Base-by-base conservation (phyloP, 805 yeast genomes). In the Schizosaccharomyces pombe region DNA sequence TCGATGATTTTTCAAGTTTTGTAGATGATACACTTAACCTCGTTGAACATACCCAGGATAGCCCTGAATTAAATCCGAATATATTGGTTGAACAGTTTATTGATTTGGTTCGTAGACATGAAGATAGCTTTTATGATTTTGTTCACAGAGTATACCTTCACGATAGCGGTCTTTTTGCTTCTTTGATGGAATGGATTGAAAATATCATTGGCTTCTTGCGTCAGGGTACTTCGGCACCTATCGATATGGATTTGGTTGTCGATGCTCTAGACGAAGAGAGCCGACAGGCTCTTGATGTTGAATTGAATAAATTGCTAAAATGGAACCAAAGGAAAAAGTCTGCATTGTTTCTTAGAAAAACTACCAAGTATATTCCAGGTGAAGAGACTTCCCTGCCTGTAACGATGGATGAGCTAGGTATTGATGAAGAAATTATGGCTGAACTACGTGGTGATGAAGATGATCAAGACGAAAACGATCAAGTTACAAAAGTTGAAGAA, bases 141-240 rank as follows among this genome's bases (percentile, higher is more conserved):
- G 72, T 89, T 56, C 89, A 85, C 62, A 79, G 82, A 54, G 75
- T 86, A n/a, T 86, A 87, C 64, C 57, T 72, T n/a, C 77, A 82
- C 58, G 97, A 89, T 62, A 75, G 75, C 32, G 75, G 78, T 3
- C 67, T 89, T 4, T 89, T 89, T 67, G 77, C 79, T 53, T 78
- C 78, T 3, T 67, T 91, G 54, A 72, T 85, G 49, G 65, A 65
- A 4, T 89, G 96, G 96, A 70, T 85, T 49, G 77, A 82, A 56
- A 68, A 71, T 19, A 77, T 85, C 54, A 68, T 86, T 29, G 68
- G 70, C 11, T 76, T 84, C 57, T 67, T 87, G 53, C 74, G 83
- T 56, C 69, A 71, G 54, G 84, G 87, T 56, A 55, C 61, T 19
- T 47, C 40, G 24, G 28, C 34, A 47, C 54, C 56, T 19, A 49